Percentiles rank a stretch among this genome's conserved stretches.
Evolutionary conservation across 305 asterid genomes (phyloP).

Genomic region (Fraxinus velutina): DNA sequence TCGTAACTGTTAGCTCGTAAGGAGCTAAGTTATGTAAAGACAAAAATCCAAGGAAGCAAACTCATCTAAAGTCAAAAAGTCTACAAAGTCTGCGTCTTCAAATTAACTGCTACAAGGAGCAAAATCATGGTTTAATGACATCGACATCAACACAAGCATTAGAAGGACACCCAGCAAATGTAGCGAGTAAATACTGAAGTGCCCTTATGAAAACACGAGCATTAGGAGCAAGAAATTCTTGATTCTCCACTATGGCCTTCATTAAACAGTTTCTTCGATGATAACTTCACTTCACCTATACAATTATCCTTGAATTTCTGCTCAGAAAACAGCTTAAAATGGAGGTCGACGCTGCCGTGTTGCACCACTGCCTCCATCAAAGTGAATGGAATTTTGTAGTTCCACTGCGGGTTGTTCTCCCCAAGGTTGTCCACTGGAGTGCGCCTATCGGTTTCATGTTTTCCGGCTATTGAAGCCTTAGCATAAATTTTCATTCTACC

Average conservation of each 20-base stretch:
- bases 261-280: conserved; percentile 59
- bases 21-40: not conserved
- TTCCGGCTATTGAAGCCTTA: conserved; percentile 42
- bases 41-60: not conserved
- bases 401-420: conserved; percentile 61
- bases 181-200: not conserved
- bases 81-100: not conserved
- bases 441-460: conserved; percentile 18
- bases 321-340: conserved; percentile 52
- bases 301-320: conserved; percentile 58
- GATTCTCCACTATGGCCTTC: conserved; percentile 13
- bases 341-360: conserved; percentile 45
- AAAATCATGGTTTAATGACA: not conserved
- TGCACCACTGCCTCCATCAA: conserved; percentile 40
- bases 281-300: conserved; percentile 53
- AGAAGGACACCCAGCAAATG: not conserved
- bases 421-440: conserved; percentile 59
- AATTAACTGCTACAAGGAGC: not conserved
- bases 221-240: conserved; percentile 25
- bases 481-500: conserved; percentile 47
- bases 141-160: not conserved
- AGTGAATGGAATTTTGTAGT: conserved; percentile 42
- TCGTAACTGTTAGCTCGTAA: not conserved
- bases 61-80: not conserved
- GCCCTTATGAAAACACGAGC: not conserved